A percentile compares a stretch with the other conserved stretches of the same genome.
phyloP scores from a whole-genome alignment of 129 eudicot genomes.

The Tagetes erecta region DNA sequence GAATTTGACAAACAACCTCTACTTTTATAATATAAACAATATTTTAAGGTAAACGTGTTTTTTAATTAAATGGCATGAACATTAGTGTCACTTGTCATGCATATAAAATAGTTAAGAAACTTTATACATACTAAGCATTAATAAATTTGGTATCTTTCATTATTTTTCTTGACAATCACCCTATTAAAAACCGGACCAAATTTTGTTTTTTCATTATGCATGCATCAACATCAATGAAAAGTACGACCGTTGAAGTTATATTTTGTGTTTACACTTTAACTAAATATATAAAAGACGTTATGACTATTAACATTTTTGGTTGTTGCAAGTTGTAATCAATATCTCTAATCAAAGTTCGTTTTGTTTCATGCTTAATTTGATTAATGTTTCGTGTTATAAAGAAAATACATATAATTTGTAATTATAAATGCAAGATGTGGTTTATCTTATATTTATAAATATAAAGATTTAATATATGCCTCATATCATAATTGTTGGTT shows the following conservation, averaged over 20 bases:
- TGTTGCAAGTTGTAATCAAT: constrained; percentile 12
- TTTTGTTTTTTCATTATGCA: background rate
- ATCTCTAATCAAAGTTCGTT: background rate
- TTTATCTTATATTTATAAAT: background rate
- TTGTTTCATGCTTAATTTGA: background rate
- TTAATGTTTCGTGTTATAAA: background rate
- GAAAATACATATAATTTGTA: background rate
- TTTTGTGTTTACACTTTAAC: constrained; percentile 7
- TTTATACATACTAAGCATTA: background rate
- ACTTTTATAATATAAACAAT: no score
- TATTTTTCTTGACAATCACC: background rate
- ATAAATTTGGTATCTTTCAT: background rate
- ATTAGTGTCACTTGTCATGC: no score
- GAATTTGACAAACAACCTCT: no score
- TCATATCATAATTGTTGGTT: background rate
- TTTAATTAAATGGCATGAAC: no score
- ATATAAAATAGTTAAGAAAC: no score
- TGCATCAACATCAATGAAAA: background rate
- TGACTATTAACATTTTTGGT: background rate
- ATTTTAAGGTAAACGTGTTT: no score
- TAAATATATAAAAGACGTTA: background rate
- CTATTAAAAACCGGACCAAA: background rate
- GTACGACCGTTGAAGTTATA: background rate
- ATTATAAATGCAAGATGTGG: background rate
- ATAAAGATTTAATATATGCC: background rate